These are phyloP conservation scores for Calonectria henricotiae DNA, from an alignment of 2,329 filamentous ascomycete genomes.

Conservation along the genomic window DNA sequence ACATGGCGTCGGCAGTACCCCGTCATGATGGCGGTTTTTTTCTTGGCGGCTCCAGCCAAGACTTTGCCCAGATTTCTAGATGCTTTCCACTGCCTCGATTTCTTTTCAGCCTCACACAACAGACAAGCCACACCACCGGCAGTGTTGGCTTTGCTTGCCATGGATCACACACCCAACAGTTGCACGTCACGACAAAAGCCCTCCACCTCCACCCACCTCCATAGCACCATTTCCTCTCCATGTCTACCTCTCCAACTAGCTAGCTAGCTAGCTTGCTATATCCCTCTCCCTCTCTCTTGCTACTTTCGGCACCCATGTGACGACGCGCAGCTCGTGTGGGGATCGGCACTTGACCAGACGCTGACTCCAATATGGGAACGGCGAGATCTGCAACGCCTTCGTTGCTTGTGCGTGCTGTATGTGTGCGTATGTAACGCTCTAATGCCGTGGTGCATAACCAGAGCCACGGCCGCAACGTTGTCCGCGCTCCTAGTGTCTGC, in stretches of 20 bases:
- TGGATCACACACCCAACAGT: not conserved
- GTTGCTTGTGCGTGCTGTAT: not conserved
- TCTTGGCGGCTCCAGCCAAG: not conserved
- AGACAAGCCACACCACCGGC: not conserved
- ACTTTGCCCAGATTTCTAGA: constrained; percentile 21
- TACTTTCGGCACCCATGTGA: constrained; percentile 23
- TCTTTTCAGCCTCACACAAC: not conserved
- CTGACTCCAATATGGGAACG: constrained; percentile 1
- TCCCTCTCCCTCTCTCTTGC: not conserved
- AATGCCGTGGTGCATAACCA: constrained; percentile 18
- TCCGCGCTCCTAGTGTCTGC: not conserved
- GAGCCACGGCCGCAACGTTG: constrained; percentile 12
- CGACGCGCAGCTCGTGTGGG: constrained; percentile 25
- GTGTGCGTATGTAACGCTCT: not conserved
- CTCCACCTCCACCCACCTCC: not conserved
- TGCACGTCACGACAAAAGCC: not conserved
- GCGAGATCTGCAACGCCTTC: constrained; percentile 25
- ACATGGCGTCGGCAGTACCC: not conserved
- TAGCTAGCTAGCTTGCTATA: no score
- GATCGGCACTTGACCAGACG: constrained; percentile 30
- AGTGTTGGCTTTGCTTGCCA: not conserved
- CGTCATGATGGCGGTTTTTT: not conserved
- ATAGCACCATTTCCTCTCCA: not conserved
- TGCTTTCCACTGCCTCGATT: not conserved
- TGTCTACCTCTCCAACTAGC: not conserved